Base-by-base conservation (phyloP, 306 rosid species). In the Acacia acuminata region DNA sequence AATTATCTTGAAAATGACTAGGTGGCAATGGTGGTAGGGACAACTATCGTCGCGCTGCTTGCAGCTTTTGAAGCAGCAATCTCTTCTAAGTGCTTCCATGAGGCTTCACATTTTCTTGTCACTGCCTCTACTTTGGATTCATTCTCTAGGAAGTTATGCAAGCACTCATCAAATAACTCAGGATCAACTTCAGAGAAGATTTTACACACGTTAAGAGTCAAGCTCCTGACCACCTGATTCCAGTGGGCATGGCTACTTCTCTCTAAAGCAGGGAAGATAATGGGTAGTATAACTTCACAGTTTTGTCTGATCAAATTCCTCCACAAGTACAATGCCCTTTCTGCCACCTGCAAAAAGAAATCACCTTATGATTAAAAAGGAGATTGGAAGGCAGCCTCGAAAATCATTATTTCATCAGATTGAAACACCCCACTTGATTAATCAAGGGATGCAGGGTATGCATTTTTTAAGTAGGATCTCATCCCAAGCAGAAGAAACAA, bases 291-390 rank as follows among this genome's bases (percentile, higher is more conserved):
- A 34, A 91, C 94, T 64, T 84, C 83, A 68, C 93, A 80, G 73
- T 92, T 89, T 85, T 90, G 97, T 84, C 82, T 92, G 86, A 92
- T 89, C 58, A 92, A 77, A 89, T 86, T 94, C 84, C 89, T 92
- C 94, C 98, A 92, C 78, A 94, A 94, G n/a, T n/a, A n/a, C 84
- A 90, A 67, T n/a, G 92, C 92, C 87, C 97, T 88, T 76, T 94
- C 98, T 8, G 95, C 97, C 75, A 90, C 98, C 97, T 94, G 82
- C 36, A 79, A 83, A 36, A 79, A 75, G 65, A 78, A 87, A 82
- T 48, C 25, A 77, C 40, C 76, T 20, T 42, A 0, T 70, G n/a
- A 43, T 68, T 19, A 17, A 3, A 38, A 68, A 42, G 48, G 27
- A 8, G 7, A 68, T 38, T 36, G 27, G 27, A 67, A 67, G 19